Evolutionary conservation across 257 asterid genomes (phyloP).

Genomic region (Apocynum venetum): DNA sequence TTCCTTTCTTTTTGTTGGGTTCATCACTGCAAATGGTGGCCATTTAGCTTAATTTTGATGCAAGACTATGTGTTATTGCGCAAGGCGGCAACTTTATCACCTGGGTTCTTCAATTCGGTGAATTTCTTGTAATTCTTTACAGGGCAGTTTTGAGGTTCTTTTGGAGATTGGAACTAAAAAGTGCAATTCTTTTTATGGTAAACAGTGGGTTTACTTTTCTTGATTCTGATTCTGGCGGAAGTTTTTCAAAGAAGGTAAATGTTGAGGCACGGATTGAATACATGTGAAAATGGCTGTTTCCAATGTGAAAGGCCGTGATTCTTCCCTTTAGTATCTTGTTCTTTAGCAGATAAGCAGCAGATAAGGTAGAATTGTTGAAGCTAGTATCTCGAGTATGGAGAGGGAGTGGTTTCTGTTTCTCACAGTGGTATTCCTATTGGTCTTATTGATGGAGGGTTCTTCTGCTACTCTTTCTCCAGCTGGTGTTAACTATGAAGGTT

Average conservation of each 20-base stretch:
- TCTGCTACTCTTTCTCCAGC: conserved; percentile 89
- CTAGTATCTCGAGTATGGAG: conserved; percentile 42
- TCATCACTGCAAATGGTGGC: conserved; percentile 20
- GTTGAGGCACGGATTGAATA: conserved; percentile 21
- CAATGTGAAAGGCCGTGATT: conserved; percentile 6
- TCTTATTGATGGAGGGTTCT: conserved; percentile 48
- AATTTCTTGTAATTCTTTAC: conserved; percentile 16
- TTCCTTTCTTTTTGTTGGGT: conserved; percentile 25
- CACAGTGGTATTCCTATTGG: conserved; percentile 41
- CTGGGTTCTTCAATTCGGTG: conserved; percentile 30
- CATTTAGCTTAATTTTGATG: conserved; percentile 14
- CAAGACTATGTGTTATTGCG: conserved; percentile 15
- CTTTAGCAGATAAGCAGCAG: conserved; percentile 25
- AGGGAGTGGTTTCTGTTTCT: conserved; percentile 33
- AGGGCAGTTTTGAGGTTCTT: conserved; percentile 25
- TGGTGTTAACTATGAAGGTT: conserved; percentile 97
- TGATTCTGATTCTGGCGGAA: conserved; percentile 30
- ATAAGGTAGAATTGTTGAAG: conserved; percentile 34
- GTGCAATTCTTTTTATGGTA: conserved; percentile 25
- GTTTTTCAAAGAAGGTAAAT: conserved; percentile 28
- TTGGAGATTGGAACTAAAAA: conserved; percentile 25
- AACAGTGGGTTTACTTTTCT: conserved; percentile 24
- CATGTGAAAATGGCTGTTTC: conserved; percentile 26
- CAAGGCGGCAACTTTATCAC: conserved; percentile 35
- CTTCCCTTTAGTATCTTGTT: conserved; percentile 25